phyloP scores from a whole-genome alignment of 306 rosid species.

The Cyclanthera cordifolia region DNA sequence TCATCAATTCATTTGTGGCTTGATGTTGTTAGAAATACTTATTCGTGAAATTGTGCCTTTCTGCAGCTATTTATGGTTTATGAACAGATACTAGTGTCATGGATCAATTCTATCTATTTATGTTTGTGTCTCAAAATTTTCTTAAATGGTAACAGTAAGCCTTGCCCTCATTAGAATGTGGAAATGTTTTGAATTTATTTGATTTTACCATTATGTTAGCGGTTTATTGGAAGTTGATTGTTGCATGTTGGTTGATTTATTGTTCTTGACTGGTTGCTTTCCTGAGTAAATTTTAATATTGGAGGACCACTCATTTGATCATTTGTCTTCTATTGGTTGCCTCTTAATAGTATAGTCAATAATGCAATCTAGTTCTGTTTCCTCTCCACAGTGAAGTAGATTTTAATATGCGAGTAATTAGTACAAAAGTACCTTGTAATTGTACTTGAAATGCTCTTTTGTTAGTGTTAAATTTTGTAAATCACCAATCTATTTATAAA shows the following conservation, averaged over 20 bases:
- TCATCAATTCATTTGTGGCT: conserved; percentile 6
- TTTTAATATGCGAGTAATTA: no score
- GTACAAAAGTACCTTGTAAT: no score
- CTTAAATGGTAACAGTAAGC: neutral
- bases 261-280: neutral
- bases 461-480: no score
- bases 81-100: neutral
- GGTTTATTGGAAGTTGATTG: neutral
- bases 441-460: no score
- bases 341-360: no score
- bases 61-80: neutral
- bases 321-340: neutral
- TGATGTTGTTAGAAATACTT: neutral
- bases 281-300: neutral
- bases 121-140: neutral
- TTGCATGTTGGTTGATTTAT: neutral
- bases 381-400: no score
- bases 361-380: no score
- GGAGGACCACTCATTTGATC: neutral
- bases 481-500: no score
- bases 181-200: neutral
- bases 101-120: neutral
- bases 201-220: neutral
- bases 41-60: neutral
- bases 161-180: neutral